Percentiles rank a stretch among this genome's conserved stretches.
Evolutionary conservation across 2,329 filamentous ascomycete species (phyloP).

Genomic region (Scortechinia acanthostroma): DNA sequence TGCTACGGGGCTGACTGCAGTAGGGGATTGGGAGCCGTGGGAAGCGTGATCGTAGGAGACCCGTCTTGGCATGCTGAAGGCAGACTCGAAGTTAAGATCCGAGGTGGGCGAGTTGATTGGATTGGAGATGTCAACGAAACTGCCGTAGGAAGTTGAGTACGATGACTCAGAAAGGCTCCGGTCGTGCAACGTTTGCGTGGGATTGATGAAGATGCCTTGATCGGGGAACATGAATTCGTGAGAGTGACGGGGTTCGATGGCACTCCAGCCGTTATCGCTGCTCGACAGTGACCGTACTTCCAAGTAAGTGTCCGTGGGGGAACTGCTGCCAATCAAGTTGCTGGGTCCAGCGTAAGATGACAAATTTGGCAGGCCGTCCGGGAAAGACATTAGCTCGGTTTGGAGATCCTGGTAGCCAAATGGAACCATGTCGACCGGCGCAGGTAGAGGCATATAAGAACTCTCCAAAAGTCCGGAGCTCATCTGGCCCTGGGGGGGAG

Average conservation of each 20-base stretch:
- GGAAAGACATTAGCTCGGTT: slow-evolving; percentile 38
- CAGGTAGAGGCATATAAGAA: slow-evolving; percentile 19
- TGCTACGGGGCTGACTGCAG: slow-evolving; percentile 38
- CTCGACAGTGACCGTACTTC: slow-evolving; percentile 54
- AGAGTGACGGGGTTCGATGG: slow-evolving; percentile 43
- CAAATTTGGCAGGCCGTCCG: slow-evolving; percentile 32
- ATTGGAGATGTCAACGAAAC: slow-evolving; percentile 49
- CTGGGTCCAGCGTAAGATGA: background rate
- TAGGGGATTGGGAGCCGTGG: slow-evolving; percentile 24
- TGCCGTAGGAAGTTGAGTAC: slow-evolving; percentile 44
- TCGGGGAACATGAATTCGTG: slow-evolving; percentile 43
- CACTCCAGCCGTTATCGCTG: slow-evolving; percentile 56
- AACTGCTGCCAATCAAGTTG: slow-evolving; percentile 32
- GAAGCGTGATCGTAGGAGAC: slow-evolving; percentile 21
- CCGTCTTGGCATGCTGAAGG: slow-evolving; percentile 7
- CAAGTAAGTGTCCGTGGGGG: slow-evolving; percentile 52
- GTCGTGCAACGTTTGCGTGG: slow-evolving; percentile 54
- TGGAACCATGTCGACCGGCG: slow-evolving; percentile 30
- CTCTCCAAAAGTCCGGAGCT: slow-evolving; percentile 27
- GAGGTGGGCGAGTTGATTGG: slow-evolving; percentile 51
- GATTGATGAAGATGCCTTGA: slow-evolving; percentile 49
- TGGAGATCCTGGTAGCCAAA: slow-evolving; percentile 40
- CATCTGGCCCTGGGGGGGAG: slow-evolving; percentile 28
- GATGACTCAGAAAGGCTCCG: slow-evolving; percentile 57
- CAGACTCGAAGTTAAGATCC: slow-evolving; percentile 34